These are phyloP conservation scores for Aspergillus campestris DNA, from an alignment of 495 filamentous ascomycete genomes.

Conservation along the genomic window DNA sequence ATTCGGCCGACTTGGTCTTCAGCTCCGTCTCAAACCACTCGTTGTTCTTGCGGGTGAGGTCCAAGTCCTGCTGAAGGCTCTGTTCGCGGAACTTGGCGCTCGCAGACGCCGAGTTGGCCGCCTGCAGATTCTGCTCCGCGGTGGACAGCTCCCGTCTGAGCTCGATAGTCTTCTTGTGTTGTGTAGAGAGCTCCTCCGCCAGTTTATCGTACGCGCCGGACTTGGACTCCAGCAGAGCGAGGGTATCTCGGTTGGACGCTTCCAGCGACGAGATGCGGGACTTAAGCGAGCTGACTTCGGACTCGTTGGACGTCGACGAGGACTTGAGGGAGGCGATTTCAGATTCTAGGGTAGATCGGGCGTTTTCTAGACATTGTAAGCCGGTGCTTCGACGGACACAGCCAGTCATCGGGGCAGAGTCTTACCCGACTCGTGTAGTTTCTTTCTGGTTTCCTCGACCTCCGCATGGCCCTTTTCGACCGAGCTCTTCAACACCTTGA, in stretches of 20 bases:
- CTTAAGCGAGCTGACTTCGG: conserved; percentile 67
- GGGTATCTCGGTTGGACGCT: conserved; percentile 79
- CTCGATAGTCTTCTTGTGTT: conserved; percentile 80
- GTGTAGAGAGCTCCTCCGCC: conserved; percentile 72
- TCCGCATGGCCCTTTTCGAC: conserved; percentile 77
- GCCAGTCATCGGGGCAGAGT: neutral
- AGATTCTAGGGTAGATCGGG: conserved; percentile 58
- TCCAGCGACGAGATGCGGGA: conserved; percentile 79
- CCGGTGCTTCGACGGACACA: neutral
- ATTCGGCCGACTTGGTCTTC: conserved; percentile 77
- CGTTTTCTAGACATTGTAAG: conserved; percentile 45
- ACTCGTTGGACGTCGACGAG: conserved; percentile 61
- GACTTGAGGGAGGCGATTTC: conserved; percentile 76
- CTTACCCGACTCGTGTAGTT: conserved; percentile 73
- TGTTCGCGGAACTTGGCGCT: conserved; percentile 83
- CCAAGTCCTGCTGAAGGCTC: conserved; percentile 77
- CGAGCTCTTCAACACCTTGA: conserved; percentile 67
- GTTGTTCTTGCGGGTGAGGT: conserved; percentile 74
- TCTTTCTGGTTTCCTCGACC: conserved; percentile 65
- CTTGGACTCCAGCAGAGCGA: conserved; percentile 83
- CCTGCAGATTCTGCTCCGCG: conserved; percentile 74
- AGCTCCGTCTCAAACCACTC: conserved; percentile 89
- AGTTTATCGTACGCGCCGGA: conserved; percentile 77
- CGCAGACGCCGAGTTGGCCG: conserved; percentile 64
- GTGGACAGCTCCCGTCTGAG: conserved; percentile 69